Evolutionary conservation across 2,329 filamentous ascomycete genomes (phyloP), one percentile per base, ranked within the genome.

Genomic region (Aspergillus novoparasiticus): DNA sequence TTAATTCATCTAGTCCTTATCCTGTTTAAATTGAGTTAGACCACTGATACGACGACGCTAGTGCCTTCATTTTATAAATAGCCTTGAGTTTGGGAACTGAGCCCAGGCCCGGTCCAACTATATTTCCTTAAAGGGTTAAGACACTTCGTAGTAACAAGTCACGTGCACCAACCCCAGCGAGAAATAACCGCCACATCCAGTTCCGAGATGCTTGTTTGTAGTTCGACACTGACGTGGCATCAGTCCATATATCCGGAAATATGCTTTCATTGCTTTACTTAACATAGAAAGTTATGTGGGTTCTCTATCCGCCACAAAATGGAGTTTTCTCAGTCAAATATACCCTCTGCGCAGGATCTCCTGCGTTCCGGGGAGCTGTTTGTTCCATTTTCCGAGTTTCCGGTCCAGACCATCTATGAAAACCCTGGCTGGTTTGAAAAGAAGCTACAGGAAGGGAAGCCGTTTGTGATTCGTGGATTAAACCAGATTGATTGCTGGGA

Each of bases 391-490:
- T 66, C 68, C 64, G 67, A 70, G 64, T 66, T 67, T 57, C 60
- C 62, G 57, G 53, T 66, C 19, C 53, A 64, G n/a, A 43, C 55
- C 46, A 58, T 66, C 26, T 41, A 39, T 9, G 45, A 62, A 19
- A 34, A 46, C n/a, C 45, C 67, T 26, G 66, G 67, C 34, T 77
- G 74, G 74, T 60, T 77, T 30, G 72, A 73, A 30, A 65, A 61
- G 57, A 73, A 70, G 28, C 65, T 77, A 6, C 70, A 71, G 23
- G 63, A 72, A 28, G 76, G 75, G 14, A 71, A 71, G 39, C 76
- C 75, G 6, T 77, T 77, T 63, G 70, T 77, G 36, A 73, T 77
- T 45, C 71, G 71, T 30, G 74, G 76, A 19, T 76, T 78, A 55
- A 68, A 74, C 26, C 72, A 70, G 50, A 61, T 72, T n/a, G 68